phyloP scores from a whole-genome alignment of 495 filamentous ascomycete species.

The Margaritispora aquatica region DNA sequence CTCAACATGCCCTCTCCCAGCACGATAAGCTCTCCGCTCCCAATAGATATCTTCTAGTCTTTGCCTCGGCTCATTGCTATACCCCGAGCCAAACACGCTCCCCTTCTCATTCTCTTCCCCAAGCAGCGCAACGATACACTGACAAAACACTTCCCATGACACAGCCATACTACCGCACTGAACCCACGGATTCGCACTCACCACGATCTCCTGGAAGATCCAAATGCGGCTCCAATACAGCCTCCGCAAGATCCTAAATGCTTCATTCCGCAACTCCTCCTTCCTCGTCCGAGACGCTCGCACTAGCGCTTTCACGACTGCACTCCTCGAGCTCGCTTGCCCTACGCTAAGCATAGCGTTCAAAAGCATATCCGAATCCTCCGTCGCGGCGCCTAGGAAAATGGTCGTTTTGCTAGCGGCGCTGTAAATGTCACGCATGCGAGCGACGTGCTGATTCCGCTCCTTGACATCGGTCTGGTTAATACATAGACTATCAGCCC shows the following conservation, averaged over 20 bases:
- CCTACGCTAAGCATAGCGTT: neutral
- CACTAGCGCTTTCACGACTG: neutral
- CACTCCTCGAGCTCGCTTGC: neutral
- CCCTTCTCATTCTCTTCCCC: neutral
- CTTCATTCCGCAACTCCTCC: neutral
- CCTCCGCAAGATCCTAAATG: neutral
- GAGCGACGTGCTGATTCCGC: neutral
- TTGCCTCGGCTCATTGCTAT: neutral
- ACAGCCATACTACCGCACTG: neutral
- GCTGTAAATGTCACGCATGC: constrained; percentile 15
- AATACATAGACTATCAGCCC: constrained; percentile 11
- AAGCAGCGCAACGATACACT: neutral
- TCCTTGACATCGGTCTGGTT: constrained; percentile 12
- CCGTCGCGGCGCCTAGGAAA: constrained; percentile 14
- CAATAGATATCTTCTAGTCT: neutral
- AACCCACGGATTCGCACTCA: constrained; percentile 1
- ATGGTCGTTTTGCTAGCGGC: constrained; percentile 5
- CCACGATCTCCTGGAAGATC: constrained; percentile 6
- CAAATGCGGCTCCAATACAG: constrained; percentile 3
- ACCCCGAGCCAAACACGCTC: neutral
- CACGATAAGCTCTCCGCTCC: neutral
- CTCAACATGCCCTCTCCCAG: neutral
- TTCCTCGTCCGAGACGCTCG: neutral
- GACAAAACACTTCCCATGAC: neutral
- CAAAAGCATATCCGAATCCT: neutral